Percentiles rank a stretch among this genome's conserved stretches.
These are phyloP conservation scores for Speleostelium caveatum DNA, from an alignment of 78 protist genomes.

Conservation along the genomic window DNA sequence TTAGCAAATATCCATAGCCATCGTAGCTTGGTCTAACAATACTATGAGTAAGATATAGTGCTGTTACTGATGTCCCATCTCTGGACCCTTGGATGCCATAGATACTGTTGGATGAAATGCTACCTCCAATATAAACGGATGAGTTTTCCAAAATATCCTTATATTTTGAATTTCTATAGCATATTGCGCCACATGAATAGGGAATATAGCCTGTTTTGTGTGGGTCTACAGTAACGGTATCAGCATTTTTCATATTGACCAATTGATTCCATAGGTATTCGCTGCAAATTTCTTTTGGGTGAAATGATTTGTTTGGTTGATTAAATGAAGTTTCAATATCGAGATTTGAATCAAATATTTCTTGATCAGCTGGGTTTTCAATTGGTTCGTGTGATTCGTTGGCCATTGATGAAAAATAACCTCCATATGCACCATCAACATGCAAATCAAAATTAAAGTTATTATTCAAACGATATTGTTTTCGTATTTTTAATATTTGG, in stretches of 20 bases:
- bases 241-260: neutral
- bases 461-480: neutral
- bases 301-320: neutral
- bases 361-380: neutral
- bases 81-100: conserved; percentile 15
- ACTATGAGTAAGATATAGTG: neutral
- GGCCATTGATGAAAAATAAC: neutral
- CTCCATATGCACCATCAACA: conserved; percentile 11
- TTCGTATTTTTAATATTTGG: neutral
- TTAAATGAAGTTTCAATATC: neutral
- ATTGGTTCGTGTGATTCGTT: neutral
- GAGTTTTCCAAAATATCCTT: neutral
- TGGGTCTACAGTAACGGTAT: neutral
- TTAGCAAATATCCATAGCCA: neutral
- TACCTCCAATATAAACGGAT: neutral
- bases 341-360: neutral
- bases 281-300: neutral
- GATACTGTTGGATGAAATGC: neutral
- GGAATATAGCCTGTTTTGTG: conserved; percentile 14
- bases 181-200: conserved; percentile 4
- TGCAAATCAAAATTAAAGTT: conserved; percentile 1
- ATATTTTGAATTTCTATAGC: neutral
- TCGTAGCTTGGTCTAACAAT: neutral
- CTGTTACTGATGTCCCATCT: neutral
- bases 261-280: neutral